Evolutionary conservation across 345 rosid species (phyloP), one percentile per base, ranked within the genome.

Genomic region (Aquilaria sinensis): DNA sequence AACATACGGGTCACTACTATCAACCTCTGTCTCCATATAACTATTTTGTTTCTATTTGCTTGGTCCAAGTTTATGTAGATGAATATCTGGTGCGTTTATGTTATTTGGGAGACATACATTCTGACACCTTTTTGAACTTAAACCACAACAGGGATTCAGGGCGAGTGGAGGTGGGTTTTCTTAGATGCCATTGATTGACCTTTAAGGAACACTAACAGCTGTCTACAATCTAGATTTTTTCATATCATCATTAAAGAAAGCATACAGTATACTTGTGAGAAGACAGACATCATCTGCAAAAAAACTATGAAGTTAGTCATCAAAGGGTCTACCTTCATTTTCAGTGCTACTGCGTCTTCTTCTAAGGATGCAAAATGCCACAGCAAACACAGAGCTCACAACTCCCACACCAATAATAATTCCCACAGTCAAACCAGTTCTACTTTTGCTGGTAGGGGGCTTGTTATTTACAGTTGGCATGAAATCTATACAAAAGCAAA

Each of bases 391-490:
- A 46, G 78, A 57, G 71, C 78, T 46, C 46, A 64, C 62, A 41
- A 72, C 56, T 58, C 76, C 87, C 47, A 76, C 77, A 23, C 88
- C 90, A 16, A 78, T 81, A 63, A 77, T 67, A 45, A 75, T 66
- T 32, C 96, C 98, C 31, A 80, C 84, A 55, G 84, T 73, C 43
- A 80, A 50, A 33, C 89, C 80, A 6, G 83, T 74, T 9, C 61
- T 72, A 56, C 63, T 61, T 66, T 74, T 52, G 14, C 31, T 62
- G 34, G 63, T 52, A 29, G 90, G 89, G 51, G 78, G 66, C 15
- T 53, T 83, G 78, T 81, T 78, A 31, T 62, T 73, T 29, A 86
- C 91, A 46, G 83, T 81, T 45, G 97, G 91, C 63, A 1, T 51
- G 66, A 90, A 90, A 76, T 85, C 92, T 87, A 84, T 68, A 72